Evolutionary conservation across 2,329 filamentous ascomycete genomes (phyloP).

Genomic region (Cercospora janseana): DNA sequence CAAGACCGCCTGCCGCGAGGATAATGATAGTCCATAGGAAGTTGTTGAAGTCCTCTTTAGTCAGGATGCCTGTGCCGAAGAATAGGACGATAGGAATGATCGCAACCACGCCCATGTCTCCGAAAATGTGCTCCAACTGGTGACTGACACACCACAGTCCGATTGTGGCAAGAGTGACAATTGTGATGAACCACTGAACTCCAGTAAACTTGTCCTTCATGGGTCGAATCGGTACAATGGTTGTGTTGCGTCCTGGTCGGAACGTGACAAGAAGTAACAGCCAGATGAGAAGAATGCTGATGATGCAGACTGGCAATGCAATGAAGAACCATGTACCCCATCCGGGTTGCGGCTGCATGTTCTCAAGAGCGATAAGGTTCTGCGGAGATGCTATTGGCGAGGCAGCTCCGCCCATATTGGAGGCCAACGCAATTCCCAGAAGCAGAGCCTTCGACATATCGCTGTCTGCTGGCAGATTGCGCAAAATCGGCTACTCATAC

Average conservation of each 20-base stretch:
- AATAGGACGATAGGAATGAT: conserved; percentile 95
- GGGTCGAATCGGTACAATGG: conserved; percentile 85
- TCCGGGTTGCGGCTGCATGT: conserved; percentile 87
- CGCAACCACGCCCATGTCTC: conserved; percentile 97
- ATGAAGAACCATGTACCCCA: conserved; percentile 99
- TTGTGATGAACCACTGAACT: conserved; percentile 87
- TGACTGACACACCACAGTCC: conserved; percentile 89
- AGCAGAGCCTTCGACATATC: conserved; percentile 94
- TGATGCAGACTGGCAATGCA: conserved; percentile 84
- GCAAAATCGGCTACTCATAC: conserved; percentile 76
- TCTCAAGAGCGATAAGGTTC: conserved; percentile 92
- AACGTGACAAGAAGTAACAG: conserved; percentile 79
- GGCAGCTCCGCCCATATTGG: conserved; percentile 93
- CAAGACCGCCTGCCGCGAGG: conserved; percentile 86
- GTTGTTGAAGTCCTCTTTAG: conserved; percentile 99
- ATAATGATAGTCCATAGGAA: conserved; percentile 99
- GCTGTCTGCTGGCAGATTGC: conserved; percentile 85
- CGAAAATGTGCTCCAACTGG: conserved; percentile 81
- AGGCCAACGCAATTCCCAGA: conserved; percentile 89
- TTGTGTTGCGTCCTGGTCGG: conserved; percentile 77
- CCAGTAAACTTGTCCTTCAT: conserved; percentile 86
- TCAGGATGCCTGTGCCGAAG: conserved; percentile 93
- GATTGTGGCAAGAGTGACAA: conserved; percentile 82
- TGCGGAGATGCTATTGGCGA: conserved; percentile 97
- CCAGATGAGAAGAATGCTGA: conserved; percentile 89